phyloP scores from a whole-genome alignment of 495 filamentous ascomycete genomes.

The Penicillium ucsense region DNA sequence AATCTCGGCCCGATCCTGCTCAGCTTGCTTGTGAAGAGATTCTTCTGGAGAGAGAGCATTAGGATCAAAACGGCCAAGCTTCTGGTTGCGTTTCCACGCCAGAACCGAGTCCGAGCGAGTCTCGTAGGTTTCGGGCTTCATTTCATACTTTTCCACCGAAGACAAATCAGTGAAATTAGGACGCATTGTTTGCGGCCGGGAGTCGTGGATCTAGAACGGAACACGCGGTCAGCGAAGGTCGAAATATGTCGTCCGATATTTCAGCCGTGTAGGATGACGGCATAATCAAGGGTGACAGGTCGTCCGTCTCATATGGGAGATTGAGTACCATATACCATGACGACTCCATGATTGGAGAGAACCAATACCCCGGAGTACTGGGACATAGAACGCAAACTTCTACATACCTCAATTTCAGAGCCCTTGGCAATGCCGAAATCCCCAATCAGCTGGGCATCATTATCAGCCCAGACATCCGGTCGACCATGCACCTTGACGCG shows the following conservation, averaged over 20 bases:
- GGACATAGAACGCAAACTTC: neutral
- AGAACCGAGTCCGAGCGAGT: slow-evolving; percentile 76
- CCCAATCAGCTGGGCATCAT: slow-evolving; percentile 24
- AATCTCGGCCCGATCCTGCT: slow-evolving; percentile 55
- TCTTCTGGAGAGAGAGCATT: slow-evolving; percentile 52
- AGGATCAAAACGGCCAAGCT: slow-evolving; percentile 91
- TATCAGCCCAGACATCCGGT: slow-evolving; percentile 31
- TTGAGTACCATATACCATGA: neutral
- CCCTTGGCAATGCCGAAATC: slow-evolving; percentile 33
- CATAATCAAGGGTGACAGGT: too few relatives aligned
- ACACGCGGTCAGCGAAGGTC: neutral
- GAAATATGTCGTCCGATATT: neutral
- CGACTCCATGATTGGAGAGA: neutral
- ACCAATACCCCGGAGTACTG: too few relatives aligned
- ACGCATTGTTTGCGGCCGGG: slow-evolving; percentile 58
- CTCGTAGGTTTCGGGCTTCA: slow-evolving; percentile 75
- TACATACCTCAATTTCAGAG: slow-evolving; percentile 34
- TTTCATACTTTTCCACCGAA: slow-evolving; percentile 73
- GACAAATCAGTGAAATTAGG: slow-evolving; percentile 71
- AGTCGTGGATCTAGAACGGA: slow-evolving; percentile 60
- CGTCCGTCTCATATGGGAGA: neutral
- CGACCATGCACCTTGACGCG: slow-evolving; percentile 29
- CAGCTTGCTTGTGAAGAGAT: slow-evolving; percentile 57
- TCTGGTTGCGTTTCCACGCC: slow-evolving; percentile 85
- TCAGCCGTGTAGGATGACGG: neutral